These are phyloP conservation scores for Buxus sempervirens DNA, from an alignment of 164 flowering plant genomes.

Conservation along the genomic window DNA sequence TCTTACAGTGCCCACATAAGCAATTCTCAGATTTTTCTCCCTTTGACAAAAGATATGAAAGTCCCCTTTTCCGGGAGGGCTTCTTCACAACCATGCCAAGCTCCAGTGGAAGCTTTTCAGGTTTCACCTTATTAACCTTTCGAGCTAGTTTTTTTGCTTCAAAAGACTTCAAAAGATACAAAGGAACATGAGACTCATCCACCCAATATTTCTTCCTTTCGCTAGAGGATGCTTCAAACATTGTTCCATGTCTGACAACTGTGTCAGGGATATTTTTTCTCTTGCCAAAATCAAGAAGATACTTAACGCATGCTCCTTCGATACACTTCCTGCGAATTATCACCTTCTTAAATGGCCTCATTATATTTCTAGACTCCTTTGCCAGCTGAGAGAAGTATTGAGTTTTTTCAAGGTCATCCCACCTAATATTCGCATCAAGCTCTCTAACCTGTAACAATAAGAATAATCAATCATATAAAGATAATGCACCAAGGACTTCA, in stretches of 20 bases:
- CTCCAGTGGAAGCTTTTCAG: constrained; percentile 28
- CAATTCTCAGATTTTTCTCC: constrained; percentile 52
- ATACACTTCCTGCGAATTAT: constrained; percentile 60
- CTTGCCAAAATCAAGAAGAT: constrained; percentile 96
- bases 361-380: constrained; percentile 56
- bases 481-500: constrained; percentile 10
- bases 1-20: constrained; percentile 82
- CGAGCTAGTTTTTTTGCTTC: constrained; percentile 76
- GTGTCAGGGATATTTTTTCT: constrained; percentile 75
- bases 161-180: constrained; percentile 75
- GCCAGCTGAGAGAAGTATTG: constrained; percentile 40
- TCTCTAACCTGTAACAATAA: constrained; percentile 67
- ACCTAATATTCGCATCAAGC: constrained; percentile 61
- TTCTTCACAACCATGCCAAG: constrained; percentile 25
- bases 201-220: constrained; percentile 89
- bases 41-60: constrained; percentile 57
- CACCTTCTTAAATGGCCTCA: constrained; percentile 73
- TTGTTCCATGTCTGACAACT: constrained; percentile 60
- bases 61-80: constrained; percentile 35
- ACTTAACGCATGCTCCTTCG: constrained; percentile 54
- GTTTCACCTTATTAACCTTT: constrained; percentile 29
- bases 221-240: constrained; percentile 59
- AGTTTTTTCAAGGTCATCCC: constrained; percentile 77
- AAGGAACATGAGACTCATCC: constrained; percentile 72
- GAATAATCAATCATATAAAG: background rate